Evolutionary conservation across 169 alveolate species (phyloP).

Genomic region (Cryptosporidium xiaoi): DNA sequence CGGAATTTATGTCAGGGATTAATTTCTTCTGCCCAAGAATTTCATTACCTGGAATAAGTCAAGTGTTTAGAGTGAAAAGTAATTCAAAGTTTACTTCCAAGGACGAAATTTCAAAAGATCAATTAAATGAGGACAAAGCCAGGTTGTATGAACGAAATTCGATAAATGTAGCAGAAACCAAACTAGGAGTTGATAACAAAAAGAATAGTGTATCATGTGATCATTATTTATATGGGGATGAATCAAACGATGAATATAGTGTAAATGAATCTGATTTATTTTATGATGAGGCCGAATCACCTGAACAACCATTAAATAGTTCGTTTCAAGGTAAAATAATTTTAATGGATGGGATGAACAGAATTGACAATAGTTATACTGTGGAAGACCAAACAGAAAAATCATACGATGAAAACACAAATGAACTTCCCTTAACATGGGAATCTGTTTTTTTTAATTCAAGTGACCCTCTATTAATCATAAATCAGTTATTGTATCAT

Average conservation of each 20-base stretch:
- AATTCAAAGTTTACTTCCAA: not conserved
- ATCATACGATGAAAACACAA: not conserved
- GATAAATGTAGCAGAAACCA: not conserved
- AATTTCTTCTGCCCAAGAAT: constrained; percentile 15
- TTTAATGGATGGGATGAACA: not conserved
- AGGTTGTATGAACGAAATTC: not conserved
- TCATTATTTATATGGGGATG: not conserved
- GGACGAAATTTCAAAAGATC: not conserved
- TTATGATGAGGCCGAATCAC: constrained; percentile 52
- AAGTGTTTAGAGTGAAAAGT: constrained; percentile 43
- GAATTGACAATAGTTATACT: not conserved
- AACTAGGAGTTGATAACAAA: not conserved
- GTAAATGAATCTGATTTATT: not conserved
- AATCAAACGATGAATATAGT: not conserved
- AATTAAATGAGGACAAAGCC: no score
- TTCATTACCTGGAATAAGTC: constrained; percentile 63
- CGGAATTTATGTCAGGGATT: constrained; percentile 47
- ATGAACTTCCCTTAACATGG: constrained; percentile 65
- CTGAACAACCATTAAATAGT: constrained; percentile 27
- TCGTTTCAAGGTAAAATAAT: constrained; percentile 67
- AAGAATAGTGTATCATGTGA: not conserved
- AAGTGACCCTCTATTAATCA: constrained; percentile 40
- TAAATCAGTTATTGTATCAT: constrained; percentile 38
- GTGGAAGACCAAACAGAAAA: not conserved
- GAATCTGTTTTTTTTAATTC: constrained; percentile 67